Conservation (phyloP, 805 yeast genomes). For the Torulaspora indica region DNA sequence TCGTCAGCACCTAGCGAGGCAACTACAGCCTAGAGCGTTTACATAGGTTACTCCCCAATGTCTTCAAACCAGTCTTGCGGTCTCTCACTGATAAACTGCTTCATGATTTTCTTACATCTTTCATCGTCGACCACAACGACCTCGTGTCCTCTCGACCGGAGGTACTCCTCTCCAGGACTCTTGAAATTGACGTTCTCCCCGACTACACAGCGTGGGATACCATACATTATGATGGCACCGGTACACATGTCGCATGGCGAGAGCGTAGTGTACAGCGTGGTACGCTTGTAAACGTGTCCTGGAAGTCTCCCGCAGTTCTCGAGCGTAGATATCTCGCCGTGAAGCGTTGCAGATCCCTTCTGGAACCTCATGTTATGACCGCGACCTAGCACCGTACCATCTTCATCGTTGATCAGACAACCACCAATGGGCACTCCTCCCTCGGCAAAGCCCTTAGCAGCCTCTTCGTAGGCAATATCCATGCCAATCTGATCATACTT, state of each 20-base stretch:
- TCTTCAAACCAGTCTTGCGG: slow-evolving; percentile 83
- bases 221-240: slow-evolving; percentile 87
- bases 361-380: slow-evolving; percentile 93
- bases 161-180: slow-evolving; percentile 74
- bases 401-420: slow-evolving; percentile 41
- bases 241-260: slow-evolving; percentile 96
- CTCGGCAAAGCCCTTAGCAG: slow-evolving; percentile 59
- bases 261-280: slow-evolving; percentile 88
- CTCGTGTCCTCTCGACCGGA: slow-evolving; percentile 64
- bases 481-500: slow-evolving; percentile 60
- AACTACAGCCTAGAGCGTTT: not conserved
- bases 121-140: slow-evolving; percentile 56
- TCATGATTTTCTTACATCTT: slow-evolving; percentile 69
- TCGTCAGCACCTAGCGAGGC: not conserved
- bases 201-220: slow-evolving; percentile 77
- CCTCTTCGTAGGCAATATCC: slow-evolving; percentile 68
- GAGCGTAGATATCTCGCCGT: slow-evolving; percentile 86
- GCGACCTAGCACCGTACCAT: slow-evolving; percentile 75
- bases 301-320: slow-evolving; percentile 88
- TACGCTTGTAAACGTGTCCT: slow-evolving; percentile 70
- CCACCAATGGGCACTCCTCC: slow-evolving; percentile 87
- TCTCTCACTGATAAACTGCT: slow-evolving; percentile 66
- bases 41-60: slow-evolving; percentile 47
- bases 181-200: slow-evolving; percentile 82
- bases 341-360: slow-evolving; percentile 75